These are phyloP conservation scores for Astrephomene gubernaculifera DNA, from an alignment of 139 green algal species.

Conservation along the genomic window DNA sequence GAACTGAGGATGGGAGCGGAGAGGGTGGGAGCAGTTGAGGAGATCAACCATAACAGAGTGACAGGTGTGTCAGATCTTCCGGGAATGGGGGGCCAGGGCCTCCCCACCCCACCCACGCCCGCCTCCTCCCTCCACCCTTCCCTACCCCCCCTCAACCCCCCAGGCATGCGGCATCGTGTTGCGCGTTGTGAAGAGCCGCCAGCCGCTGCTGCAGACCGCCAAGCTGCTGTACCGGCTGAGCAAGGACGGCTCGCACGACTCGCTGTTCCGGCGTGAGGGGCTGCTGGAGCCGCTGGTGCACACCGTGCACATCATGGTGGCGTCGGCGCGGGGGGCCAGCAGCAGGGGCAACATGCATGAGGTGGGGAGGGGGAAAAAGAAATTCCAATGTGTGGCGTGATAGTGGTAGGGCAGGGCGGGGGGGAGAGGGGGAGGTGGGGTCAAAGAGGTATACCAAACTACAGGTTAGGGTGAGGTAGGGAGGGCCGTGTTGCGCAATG, in stretches of 20 bases:
- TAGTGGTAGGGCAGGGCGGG: neutral
- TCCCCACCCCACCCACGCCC: neutral
- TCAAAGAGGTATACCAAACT: no score
- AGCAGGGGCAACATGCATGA: slow-evolving; percentile 42
- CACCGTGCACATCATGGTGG: slow-evolving; percentile 60
- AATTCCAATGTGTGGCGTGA: no score
- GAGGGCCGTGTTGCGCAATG: no score
- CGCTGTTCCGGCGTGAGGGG: slow-evolving; percentile 53
- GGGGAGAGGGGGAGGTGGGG: neutral
- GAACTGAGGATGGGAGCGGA: no score
- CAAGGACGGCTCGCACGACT: slow-evolving; percentile 60
- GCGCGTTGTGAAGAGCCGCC: slow-evolving; percentile 52
- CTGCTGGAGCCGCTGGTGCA: slow-evolving; percentile 62
- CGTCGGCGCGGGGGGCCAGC: slow-evolving; percentile 11
- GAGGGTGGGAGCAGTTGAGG: no score
- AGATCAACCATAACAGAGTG: no score
- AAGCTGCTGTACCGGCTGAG: slow-evolving; percentile 63
- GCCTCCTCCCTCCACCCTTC: neutral
- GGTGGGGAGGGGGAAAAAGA: neutral
- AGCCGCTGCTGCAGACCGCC: slow-evolving; percentile 57
- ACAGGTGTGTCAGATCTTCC: no score
- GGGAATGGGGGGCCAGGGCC: no score
- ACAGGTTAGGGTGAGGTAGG: no score
- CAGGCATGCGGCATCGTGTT: slow-evolving; percentile 53
- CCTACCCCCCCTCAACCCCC: neutral